Base-by-base conservation (phyloP, 371 early-diverging fungal genomes). In the Vairimorpha necatrix region DNA sequence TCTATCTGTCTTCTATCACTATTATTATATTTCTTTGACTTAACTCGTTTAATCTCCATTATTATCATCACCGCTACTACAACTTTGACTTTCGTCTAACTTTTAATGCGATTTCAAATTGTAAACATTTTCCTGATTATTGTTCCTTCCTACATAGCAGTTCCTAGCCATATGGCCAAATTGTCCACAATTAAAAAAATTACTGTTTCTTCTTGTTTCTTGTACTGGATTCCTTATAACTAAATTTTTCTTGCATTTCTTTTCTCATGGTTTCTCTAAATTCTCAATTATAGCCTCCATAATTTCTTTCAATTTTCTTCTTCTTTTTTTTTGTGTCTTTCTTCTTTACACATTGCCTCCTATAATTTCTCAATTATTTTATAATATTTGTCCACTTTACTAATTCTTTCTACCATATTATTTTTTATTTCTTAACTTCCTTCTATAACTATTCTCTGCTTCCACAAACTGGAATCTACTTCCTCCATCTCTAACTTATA, bases 121-220 rank as follows among this genome's bases (percentile, higher is more conserved):
- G 4, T 26, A 26, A 61, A 7, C 33, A 26, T 61, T 61, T 30
- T 26, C 13, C 24, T 61, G 7, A 9, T 34, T 14, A 34, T 38
- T 38, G 7, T 22, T 14, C 39, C 26, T 63, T 22, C 65, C 22
- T 9, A 14, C 42, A 38, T 14, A 63, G 42, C 65, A 63, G 26
- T 63, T 24, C 42, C 20, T 34, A 14, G 65, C 65, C 9, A 24
- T 63, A 33, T 63, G 65, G 16, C 39, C 65, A 6, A n/a, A 20
- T 63, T 22, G 34, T 11, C 33, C 65, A 38, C 65, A 63, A 30
- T 61, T 32, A 63, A 63, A 63, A 38, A 13, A 63, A 4, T 38
- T 22, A 11, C 22, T 42, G 26, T 42, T 9, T 6, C 33, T 38
- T 38, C 39, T 63, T 16, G 22, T 24, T n/a, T 42, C 42, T 16